A percentile compares a stretch with the other conserved stretches of the same genome.
phyloP scores from a whole-genome alignment of 202 grass and related monocot species.

The Schoenoplectus tabernaemontani region DNA sequence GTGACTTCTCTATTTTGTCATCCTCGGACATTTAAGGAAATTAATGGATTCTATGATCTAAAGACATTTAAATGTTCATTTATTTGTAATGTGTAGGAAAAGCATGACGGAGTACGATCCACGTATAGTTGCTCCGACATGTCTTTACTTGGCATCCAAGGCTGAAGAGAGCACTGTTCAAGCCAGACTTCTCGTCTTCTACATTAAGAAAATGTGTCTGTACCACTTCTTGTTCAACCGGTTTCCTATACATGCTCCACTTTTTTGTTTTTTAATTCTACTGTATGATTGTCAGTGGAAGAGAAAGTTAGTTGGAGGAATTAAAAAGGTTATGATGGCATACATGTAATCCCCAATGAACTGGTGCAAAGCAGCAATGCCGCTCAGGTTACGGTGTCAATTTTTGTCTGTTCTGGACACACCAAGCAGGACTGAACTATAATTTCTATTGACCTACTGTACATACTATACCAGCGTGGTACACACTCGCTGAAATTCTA shows the following conservation, averaged over 20 bases:
- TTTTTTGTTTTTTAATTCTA: neutral
- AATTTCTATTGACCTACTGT: neutral
- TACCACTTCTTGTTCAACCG: slow-evolving; percentile 12
- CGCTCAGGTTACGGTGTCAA: neutral
- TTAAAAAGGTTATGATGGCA: neutral
- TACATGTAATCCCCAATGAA: neutral
- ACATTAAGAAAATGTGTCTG: slow-evolving; percentile 97
- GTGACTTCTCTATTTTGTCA: neutral
- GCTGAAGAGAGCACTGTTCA: slow-evolving; percentile 97
- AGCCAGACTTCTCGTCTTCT: slow-evolving; percentile 95
- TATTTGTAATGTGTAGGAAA: slow-evolving; percentile 45
- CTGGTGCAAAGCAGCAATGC: neutral
- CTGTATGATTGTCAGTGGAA: neutral
- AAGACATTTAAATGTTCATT: slow-evolving; percentile 3
- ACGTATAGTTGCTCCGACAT: slow-evolving; percentile 84
- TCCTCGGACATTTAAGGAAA: neutral
- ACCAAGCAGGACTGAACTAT: neutral
- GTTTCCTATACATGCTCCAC: neutral
- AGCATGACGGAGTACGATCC: slow-evolving; percentile 96
- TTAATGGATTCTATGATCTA: neutral
- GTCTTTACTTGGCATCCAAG: slow-evolving; percentile 97
- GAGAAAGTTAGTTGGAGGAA: neutral
- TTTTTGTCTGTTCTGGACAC: neutral
- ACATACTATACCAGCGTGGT: neutral
- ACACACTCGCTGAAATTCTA: neutral